Base-by-base conservation (phyloP, 495 filamentous ascomycete species). In the Lophiostoma macrostomum region DNA sequence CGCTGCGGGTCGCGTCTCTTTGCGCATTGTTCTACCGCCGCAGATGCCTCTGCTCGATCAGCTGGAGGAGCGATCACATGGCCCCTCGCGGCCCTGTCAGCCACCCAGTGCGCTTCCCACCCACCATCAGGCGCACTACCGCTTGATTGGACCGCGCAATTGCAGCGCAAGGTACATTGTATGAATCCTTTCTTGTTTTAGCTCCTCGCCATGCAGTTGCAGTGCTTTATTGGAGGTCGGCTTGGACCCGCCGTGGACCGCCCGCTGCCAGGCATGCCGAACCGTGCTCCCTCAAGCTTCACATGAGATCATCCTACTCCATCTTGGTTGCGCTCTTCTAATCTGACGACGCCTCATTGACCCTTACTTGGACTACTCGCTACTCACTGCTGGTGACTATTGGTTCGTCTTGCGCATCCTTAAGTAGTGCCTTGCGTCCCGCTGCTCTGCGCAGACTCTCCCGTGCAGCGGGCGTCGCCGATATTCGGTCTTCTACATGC, bases 161-260 rank as follows among this genome's bases (percentile, higher is more conserved):
- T 28, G 20, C 52, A 47, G 49, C 32, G 48, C 53, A 51, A 51
- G 52, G 58, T 61, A 61, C 44, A 30, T 39, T 46, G 45, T 47
- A 61, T 47, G 52, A 61, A 53, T 41, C 58, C 46, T 52, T 61
- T 61, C 58, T 61, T 61, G 52, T 32, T 61, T 56, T 53, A 53
- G 59, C 49, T 52, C 32, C 12, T 48, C 47, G 53, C 53, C 59
- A 58, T 62, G 58, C 58, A 56, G 58, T 50, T 44, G 39, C 57
- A 45, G 34, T 30, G 43, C 45, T 50, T 40, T 52, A 54, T 51
- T 61, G 45, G 44, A 22, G 12, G 23, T 50, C 39, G 45, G 42
- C 53, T 46, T 41, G 34, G 14, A 32, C 47, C 45, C 53, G 37
- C 37, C 40, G 37, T 38, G 22, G 41, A 43, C 44, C 34, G 39